phyloP scores from a whole-genome alignment of 75 land plant genomes.

The Chamaecyparis obtusa region DNA sequence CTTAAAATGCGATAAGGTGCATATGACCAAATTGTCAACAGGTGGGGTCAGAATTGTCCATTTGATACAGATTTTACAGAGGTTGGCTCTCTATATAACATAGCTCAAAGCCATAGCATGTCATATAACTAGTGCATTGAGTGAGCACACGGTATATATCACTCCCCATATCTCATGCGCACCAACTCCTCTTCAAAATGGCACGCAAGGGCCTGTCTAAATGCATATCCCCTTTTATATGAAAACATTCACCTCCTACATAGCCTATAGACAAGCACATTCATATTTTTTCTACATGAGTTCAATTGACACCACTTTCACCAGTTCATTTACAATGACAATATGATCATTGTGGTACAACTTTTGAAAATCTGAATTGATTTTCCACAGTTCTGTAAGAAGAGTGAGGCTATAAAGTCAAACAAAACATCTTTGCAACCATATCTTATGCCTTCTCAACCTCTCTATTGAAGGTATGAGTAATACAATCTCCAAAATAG shows the following conservation, averaged over 20 bases:
- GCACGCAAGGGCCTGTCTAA: too few species aligned
- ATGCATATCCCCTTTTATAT: too few species aligned
- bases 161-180: too few species aligned
- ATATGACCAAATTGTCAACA: background rate
- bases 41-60: too few species aligned
- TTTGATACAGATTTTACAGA: background rate
- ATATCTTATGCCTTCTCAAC: slow-evolving; percentile 83
- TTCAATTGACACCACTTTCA: slow-evolving; percentile 69
- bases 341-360: slow-evolving; percentile 66
- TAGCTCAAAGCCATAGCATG: background rate
- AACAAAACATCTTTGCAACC: slow-evolving; percentile 57
- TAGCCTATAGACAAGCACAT: too few species aligned
- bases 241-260: too few species aligned
- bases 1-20: background rate
- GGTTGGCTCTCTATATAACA: too few species aligned
- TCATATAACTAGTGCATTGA: too few species aligned
- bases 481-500: slow-evolving; percentile 31
- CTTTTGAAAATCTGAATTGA: slow-evolving; percentile 79
- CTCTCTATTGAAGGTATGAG: too few species aligned
- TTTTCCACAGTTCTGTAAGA: slow-evolving; percentile 59
- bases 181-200: too few species aligned
- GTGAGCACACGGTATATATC: too few species aligned
- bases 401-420: slow-evolving; percentile 32
- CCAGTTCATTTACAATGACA: slow-evolving; percentile 66
- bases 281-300: slow-evolving; percentile 19